Conservation (phyloP, 148 eudicot genomes). For the Pharnaceum exiguum region DNA sequence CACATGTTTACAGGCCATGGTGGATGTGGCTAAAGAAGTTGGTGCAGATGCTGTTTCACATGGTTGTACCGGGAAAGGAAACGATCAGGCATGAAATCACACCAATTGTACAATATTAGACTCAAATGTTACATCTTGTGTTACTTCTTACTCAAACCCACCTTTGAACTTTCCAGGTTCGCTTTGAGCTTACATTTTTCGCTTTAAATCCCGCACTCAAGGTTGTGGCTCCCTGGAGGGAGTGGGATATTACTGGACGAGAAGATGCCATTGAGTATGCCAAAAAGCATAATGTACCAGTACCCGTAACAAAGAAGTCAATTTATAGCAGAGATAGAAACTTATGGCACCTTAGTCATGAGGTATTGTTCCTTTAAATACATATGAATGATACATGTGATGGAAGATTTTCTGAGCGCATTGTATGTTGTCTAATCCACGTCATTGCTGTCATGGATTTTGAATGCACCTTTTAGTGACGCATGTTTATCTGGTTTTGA, state of each 20-base stretch:
- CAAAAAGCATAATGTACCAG: constrained; percentile 79
- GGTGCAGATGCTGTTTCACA: constrained; percentile 99
- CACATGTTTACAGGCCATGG: constrained; percentile 65
- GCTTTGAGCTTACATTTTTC: constrained; percentile 92
- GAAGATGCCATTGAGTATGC: constrained; percentile 97
- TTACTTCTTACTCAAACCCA: neutral
- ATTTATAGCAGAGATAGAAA: constrained; percentile 94
- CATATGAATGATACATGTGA: neutral
- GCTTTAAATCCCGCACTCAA: constrained; percentile 79
- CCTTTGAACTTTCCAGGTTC: constrained; percentile 45
- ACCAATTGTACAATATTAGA: neutral
- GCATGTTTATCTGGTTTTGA: no score
- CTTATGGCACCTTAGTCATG: constrained; percentile 93
- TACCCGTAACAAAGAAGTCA: constrained; percentile 91
- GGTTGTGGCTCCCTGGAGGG: constrained; percentile 96
- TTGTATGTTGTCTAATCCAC: no score
- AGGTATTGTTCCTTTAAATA: constrained; percentile 36
- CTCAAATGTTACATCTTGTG: neutral
- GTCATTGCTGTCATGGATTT: no score
- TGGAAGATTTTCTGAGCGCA: neutral
- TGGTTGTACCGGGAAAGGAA: constrained; percentile 98
- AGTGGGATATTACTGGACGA: constrained; percentile 84
- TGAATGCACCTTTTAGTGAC: no score
- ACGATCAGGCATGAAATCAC: constrained; percentile 68
- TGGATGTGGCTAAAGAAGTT: constrained; percentile 92